A percentile compares a stretch with the other conserved stretches of the same genome.
Conservation (phyloP, 306 rosid species). For the Medicago ruthenica region DNA sequence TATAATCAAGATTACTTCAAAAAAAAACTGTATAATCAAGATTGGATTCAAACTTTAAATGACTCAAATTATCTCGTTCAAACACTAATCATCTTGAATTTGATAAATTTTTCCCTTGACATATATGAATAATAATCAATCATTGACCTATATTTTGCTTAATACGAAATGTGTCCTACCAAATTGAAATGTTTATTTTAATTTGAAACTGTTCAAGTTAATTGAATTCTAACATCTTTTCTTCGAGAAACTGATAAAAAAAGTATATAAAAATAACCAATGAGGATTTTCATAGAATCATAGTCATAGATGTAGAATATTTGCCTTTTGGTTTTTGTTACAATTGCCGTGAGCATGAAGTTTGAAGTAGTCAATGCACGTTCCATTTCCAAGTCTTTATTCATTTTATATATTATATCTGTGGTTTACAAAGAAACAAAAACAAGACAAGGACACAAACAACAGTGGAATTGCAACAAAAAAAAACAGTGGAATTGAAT, state of each 20-base stretch:
- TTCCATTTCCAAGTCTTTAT: slow-evolving; percentile 10
- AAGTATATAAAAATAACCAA: neutral
- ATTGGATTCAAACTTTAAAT: too few relatives aligned
- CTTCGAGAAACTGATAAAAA: slow-evolving; percentile 6
- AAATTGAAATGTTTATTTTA: neutral
- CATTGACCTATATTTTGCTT: neutral
- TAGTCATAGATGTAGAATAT: slow-evolving; percentile 9
- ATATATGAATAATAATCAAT: too few relatives aligned
- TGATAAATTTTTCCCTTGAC: too few relatives aligned
- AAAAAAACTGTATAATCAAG: too few relatives aligned
- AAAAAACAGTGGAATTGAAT: slow-evolving; percentile 40
- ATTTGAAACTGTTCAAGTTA: neutral
- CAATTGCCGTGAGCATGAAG: slow-evolving; percentile 3
- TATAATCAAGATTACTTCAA: too few relatives aligned
- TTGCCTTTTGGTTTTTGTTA: neutral
- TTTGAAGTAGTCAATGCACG: slow-evolving; percentile 44
- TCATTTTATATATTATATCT: neutral
- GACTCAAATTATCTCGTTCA: too few relatives aligned
- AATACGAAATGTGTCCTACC: neutral
- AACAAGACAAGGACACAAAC: slow-evolving; percentile 27
- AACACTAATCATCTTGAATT: too few relatives aligned
- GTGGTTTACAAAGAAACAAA: slow-evolving; percentile 22
- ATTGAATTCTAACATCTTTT: slow-evolving; percentile 3
- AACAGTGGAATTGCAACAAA: slow-evolving; percentile 39
- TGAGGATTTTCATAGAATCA: slow-evolving; percentile 10